Evolutionary conservation across 495 filamentous ascomycete genomes (phyloP), one percentile per base, ranked within the genome.

Genomic region (Podospora bellae-mahoneyi): DNA sequence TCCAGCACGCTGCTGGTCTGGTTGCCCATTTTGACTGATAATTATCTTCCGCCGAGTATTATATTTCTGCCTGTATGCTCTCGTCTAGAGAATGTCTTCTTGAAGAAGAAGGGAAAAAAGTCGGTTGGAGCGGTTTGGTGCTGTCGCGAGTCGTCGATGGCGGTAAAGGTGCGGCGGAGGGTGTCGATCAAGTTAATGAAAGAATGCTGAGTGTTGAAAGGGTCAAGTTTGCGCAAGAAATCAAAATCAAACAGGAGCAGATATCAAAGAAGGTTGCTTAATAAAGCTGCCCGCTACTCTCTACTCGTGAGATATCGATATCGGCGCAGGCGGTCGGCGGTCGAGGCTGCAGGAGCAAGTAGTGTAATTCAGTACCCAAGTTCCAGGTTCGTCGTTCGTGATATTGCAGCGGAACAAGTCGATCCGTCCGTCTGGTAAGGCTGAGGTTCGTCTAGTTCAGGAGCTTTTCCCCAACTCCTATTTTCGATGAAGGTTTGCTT

Each of bases 1-100:
- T 98, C 96, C 78, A 99, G 87, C 73, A 99, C 87, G 74, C 90
- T 86, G 68, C 89, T 92, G 76, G 86, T 87, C 67, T 90, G 88
- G 74, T 95, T 94, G 64, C 92, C 94, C 84, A 97, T 94, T 73
- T 79, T 89, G 78, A 80, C 75, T 44, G 54, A 48, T 32, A 67
- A 67, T 26, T 4, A 32, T 32, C 30, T 5, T 32, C 30, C 68
- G 9, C 54, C 44, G n/a, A 54, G 10, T 62, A 30, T 60, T 16
- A 32, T 32, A 32, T 32, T 32, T 32, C 1, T 32, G 30, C 4
- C 7, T 48, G 5, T 48, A 48, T 48, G 39, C 39, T 48, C 23
- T 32, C 5, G 39, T 18, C 39, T 48, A 48, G 39, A 16, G 39
- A 10, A 13, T 9, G 2, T 48, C 9, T 13, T 16, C 39, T 48